Percentiles rank a stretch among this genome's conserved stretches.
Conservation (phyloP, 805 yeast genomes). For the Myxozyma nipponensis region DNA sequence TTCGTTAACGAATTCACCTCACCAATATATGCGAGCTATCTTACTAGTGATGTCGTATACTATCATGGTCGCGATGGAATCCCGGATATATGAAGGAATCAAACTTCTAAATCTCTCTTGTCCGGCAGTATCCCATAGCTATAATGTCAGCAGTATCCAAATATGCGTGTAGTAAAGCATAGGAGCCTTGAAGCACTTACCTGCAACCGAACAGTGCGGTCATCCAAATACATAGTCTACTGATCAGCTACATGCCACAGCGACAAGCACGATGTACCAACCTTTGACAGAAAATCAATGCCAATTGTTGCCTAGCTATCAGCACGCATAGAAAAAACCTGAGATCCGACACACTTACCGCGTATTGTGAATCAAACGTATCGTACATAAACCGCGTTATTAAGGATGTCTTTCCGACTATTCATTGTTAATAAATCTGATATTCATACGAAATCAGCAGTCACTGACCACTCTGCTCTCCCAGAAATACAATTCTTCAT, state of each 20-base stretch:
- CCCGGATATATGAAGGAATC: constrained; percentile 93
- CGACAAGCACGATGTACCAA: constrained; percentile 20
- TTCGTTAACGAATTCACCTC: neutral
- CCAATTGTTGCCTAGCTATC: constrained; percentile 78
- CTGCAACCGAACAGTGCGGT: constrained; percentile 90
- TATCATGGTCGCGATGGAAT: constrained; percentile 94
- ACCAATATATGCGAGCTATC: constrained; percentile 4
- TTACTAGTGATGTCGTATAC: constrained; percentile 90
- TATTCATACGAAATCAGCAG: neutral
- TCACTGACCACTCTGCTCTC: constrained; percentile 81
- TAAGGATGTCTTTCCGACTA: constrained; percentile 90
- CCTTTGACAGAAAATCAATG: constrained; percentile 85
- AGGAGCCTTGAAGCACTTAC: constrained; percentile 2
- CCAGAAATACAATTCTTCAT: constrained; percentile 88
- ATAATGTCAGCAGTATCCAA: neutral
- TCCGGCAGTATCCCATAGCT: constrained; percentile 82
- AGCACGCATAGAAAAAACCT: neutral
- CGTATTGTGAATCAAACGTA: constrained; percentile 92
- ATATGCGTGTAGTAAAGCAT: neutral
- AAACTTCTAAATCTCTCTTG: constrained; percentile 93
- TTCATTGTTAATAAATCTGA: neutral
- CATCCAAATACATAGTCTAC: constrained; percentile 86
- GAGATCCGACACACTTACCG: constrained; percentile 36
- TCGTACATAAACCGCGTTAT: constrained; percentile 98
- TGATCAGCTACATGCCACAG: neutral